phyloP scores from a whole-genome alignment of 75 land plant genomes.

The Gnetum montanum region DNA sequence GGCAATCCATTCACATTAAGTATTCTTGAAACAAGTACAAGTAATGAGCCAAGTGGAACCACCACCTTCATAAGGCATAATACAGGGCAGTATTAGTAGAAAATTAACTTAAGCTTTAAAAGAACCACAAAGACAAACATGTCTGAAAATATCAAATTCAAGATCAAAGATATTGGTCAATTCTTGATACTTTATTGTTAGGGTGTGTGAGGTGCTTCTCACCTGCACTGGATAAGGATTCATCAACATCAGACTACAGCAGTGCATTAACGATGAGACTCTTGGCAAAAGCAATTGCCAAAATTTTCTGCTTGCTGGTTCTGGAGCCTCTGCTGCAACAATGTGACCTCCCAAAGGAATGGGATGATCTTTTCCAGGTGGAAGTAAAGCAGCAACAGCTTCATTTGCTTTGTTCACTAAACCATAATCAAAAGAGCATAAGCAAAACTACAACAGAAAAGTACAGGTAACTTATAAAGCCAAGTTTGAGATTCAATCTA shows the following conservation, averaged over 20 bases:
- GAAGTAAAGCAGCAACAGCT: constrained; percentile 41
- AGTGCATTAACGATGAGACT: constrained; percentile 53
- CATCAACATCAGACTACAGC: constrained; percentile 55
- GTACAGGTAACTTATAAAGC: too few species aligned
- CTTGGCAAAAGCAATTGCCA: constrained; percentile 39
- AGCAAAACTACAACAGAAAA: neutral
- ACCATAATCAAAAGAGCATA: constrained; percentile 5
- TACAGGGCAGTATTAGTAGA: neutral
- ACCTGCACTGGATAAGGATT: constrained; percentile 79
- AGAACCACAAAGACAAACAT: neutral
- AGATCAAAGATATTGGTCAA: neutral
- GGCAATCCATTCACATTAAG: constrained; percentile 71
- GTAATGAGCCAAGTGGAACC: constrained; percentile 34
- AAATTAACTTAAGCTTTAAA: neutral
- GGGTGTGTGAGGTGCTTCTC: constrained; percentile 1
- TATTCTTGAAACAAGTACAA: constrained; percentile 58
- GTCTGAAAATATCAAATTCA: neutral
- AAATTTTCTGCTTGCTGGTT: constrained; percentile 26
- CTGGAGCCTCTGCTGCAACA: constrained; percentile 13
- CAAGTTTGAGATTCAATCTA: constrained; percentile 7
- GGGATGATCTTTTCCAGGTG: constrained; percentile 67
- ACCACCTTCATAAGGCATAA: constrained; percentile 34
- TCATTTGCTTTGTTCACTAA: constrained; percentile 46
- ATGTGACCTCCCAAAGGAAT: constrained; percentile 46
- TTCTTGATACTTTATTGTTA: neutral